A percentile compares a stretch with the other conserved stretches of the same genome.
Conservation (phyloP, 768 basidiomycete species). For the Macrolepiota albuminosa region DNA sequence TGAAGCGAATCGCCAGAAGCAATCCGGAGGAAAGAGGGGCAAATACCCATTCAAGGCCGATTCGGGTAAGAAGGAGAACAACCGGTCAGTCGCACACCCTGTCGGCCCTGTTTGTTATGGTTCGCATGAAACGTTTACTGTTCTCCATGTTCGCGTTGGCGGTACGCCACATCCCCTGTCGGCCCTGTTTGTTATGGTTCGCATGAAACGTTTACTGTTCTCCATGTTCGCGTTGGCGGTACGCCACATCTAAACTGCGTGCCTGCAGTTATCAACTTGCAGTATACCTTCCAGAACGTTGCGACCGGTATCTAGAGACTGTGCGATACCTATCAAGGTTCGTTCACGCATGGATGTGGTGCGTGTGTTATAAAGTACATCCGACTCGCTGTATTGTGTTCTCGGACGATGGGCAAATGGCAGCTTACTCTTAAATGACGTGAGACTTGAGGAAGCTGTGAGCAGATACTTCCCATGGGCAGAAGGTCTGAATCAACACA, state of each 20-base stretch:
- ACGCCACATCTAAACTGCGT: slow-evolving; percentile 5
- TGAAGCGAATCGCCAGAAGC: background rate
- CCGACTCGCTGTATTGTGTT: background rate
- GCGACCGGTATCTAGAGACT: background rate
- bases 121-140: background rate
- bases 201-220: background rate
- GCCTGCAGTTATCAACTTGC: background rate
- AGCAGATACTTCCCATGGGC: background rate
- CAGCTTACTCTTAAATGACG: background rate
- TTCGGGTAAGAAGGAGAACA: background rate
- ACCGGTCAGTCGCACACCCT: background rate
- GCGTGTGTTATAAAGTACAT: background rate
- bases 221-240: slow-evolving; percentile 1
- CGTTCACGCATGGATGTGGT: background rate
- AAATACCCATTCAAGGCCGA: background rate
- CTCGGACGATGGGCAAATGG: background rate
- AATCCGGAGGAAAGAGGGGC: background rate
- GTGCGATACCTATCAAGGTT: background rate
- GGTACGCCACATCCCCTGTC: slow-evolving; percentile 7
- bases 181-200: background rate
- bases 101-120: background rate
- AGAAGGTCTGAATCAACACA: slow-evolving; percentile 3
- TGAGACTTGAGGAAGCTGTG: background rate
- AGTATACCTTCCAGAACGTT: background rate
- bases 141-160: background rate